These are phyloP conservation scores for Cucurbita maxima DNA, from an alignment of 306 rosid species.

Conservation along the genomic window DNA sequence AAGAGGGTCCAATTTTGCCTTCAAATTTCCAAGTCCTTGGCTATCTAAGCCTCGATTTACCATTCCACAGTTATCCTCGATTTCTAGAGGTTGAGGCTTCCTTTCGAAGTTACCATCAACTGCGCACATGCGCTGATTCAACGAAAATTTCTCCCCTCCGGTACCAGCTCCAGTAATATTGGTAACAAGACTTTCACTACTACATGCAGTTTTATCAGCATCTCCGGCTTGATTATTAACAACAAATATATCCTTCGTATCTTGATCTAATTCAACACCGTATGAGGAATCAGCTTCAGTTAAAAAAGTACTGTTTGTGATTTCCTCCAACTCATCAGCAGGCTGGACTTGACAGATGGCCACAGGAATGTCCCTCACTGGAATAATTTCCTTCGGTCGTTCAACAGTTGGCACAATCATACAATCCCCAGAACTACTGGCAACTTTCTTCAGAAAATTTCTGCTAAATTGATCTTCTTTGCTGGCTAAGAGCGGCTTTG, in stretches of 20 bases:
- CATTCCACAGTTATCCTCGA: constrained; percentile 15
- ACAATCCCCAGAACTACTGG: constrained; percentile 5
- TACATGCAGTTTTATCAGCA: constrained; percentile 12
- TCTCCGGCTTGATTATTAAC: constrained; percentile 16
- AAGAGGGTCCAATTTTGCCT: constrained; percentile 20
- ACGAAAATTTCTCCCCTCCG: constrained; percentile 20
- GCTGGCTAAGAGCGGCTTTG: constrained; percentile 1
- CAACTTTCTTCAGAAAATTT: constrained; percentile 8
- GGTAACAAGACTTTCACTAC: constrained; percentile 10
- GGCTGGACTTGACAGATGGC: constrained; percentile 29
- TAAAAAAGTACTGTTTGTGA: constrained; percentile 15
- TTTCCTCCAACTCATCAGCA: constrained; percentile 16
- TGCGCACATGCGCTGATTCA: constrained; percentile 8
- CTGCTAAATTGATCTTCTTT: constrained; percentile 18
- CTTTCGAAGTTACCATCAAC: constrained; percentile 10
- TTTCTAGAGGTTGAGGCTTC: background rate
- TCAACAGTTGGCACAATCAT: background rate
- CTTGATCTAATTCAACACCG: constrained; percentile 12
- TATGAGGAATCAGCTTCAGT: constrained; percentile 6
- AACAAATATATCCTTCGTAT: constrained; percentile 9
- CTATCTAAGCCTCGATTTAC: constrained; percentile 14
- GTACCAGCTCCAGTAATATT: constrained; percentile 10
- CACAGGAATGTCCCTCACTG: constrained; percentile 30
- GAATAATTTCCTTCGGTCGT: constrained; percentile 16
- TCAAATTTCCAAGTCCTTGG: constrained; percentile 17